These are phyloP conservation scores for Trichothecium roseum DNA, from an alignment of 2,329 filamentous ascomycete species.

Conservation along the genomic window DNA sequence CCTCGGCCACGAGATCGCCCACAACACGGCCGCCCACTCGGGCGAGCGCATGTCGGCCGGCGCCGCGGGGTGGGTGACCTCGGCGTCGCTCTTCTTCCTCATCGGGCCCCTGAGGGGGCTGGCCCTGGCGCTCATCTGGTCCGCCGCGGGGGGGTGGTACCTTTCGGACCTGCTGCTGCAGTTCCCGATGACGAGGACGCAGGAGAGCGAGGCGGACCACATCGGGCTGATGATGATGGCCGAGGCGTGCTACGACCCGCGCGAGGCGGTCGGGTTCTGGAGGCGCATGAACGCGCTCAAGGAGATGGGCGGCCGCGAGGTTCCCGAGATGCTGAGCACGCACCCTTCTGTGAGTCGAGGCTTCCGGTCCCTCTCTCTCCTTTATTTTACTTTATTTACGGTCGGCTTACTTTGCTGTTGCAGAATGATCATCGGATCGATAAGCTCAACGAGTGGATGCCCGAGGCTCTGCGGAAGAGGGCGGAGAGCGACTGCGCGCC, in stretches of 20 bases:
- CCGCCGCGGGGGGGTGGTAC: conserved; percentile 30
- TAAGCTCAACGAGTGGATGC: conserved; percentile 55
- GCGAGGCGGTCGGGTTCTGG: conserved; percentile 57
- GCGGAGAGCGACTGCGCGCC: conserved; percentile 41
- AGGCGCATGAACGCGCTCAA: conserved; percentile 48
- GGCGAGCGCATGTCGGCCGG: conserved; percentile 51
- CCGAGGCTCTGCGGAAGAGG: conserved; percentile 43
- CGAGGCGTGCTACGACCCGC: conserved; percentile 65
- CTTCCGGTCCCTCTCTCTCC: too few relatives aligned
- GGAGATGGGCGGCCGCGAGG: conserved; percentile 28
- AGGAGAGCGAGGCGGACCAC: conserved; percentile 71
- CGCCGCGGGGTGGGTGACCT: conserved; percentile 40
- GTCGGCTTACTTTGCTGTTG: neutral
- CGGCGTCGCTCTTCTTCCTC: conserved; percentile 38
- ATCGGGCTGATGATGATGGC: conserved; percentile 79
- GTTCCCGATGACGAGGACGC: conserved; percentile 57
- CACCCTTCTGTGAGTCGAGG: conserved; percentile 63
- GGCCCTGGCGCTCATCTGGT: conserved; percentile 25
- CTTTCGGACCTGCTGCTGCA: conserved; percentile 54
- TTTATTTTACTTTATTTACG: conserved; percentile 1
- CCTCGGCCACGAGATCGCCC: conserved; percentile 70
- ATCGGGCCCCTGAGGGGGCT: conserved; percentile 31
- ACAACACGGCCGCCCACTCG: conserved; percentile 59
- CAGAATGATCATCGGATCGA: conserved; percentile 52
- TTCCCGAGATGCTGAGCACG: conserved; percentile 65